These are phyloP conservation scores for Fraxinus sp. DNA, from an alignment of 305 asterid species.

Conservation along the genomic window DNA sequence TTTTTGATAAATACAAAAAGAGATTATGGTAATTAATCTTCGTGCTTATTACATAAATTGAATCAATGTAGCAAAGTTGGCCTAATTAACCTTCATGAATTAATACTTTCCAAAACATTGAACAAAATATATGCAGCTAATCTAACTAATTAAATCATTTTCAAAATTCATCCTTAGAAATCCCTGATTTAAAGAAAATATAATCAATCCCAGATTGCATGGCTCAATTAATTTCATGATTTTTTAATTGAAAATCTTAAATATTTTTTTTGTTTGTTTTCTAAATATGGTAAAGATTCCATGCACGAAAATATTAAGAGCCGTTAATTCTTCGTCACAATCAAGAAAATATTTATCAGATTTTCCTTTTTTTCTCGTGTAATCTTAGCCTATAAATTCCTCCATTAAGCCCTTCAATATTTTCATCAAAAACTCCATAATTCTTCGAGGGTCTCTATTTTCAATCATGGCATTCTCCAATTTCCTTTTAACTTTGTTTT, in stretches of 20 bases:
- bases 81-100: background rate
- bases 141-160: background rate
- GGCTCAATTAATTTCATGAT: background rate
- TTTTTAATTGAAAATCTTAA: background rate
- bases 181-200: no score
- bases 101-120: background rate
- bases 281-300: background rate
- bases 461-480: constrained; percentile 19
- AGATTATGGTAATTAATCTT: background rate
- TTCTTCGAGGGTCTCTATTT: background rate
- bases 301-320: background rate
- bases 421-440: background rate
- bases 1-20: background rate
- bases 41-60: background rate
- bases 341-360: background rate
- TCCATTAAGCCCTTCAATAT: background rate
- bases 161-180: no score
- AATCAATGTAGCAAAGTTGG: background rate
- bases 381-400: constrained; percentile 19
- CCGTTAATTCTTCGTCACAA: background rate
- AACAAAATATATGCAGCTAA: background rate
- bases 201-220: background rate
- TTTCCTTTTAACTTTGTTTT: background rate
- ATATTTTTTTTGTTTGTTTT: background rate
- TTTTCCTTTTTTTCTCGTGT: background rate